phyloP scores from a whole-genome alignment of 2,329 filamentous ascomycete species.

The Tolypocladium paradoxum region DNA sequence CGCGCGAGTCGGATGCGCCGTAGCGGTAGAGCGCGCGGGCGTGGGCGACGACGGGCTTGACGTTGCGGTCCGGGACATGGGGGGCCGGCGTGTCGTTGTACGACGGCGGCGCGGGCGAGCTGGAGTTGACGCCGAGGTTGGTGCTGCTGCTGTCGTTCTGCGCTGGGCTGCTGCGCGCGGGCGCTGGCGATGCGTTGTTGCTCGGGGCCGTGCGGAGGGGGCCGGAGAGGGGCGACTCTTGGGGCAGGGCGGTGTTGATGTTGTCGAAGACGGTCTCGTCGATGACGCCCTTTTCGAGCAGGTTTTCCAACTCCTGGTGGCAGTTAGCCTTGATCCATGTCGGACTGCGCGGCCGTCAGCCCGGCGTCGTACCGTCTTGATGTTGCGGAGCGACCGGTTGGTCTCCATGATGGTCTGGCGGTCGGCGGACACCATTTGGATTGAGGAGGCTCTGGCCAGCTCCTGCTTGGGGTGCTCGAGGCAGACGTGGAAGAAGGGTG shows the following conservation, averaged over 20 bases:
- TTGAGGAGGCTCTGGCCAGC: not conserved
- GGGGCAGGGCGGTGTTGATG: conserved; percentile 65
- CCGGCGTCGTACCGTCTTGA: conserved; percentile 56
- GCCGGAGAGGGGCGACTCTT: conserved; percentile 50
- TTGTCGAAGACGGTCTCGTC: conserved; percentile 62
- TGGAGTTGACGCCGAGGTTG: conserved; percentile 21
- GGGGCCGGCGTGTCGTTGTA: conserved; percentile 38
- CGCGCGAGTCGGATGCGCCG: conserved; percentile 65
- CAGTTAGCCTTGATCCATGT: not conserved
- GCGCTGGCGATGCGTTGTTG: conserved; percentile 19
- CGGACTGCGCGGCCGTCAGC: too few species aligned
- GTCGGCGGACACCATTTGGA: conserved; percentile 35
- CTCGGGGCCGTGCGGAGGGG: conserved; percentile 29
- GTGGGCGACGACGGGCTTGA: conserved; percentile 54
- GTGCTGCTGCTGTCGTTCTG: conserved; percentile 12
- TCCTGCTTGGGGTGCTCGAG: not conserved
- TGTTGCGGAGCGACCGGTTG: conserved; percentile 76
- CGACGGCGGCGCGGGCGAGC: conserved; percentile 35
- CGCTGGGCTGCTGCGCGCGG: conserved; percentile 20
- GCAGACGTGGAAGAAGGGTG: not conserved
- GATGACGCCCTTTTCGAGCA: conserved; percentile 74
- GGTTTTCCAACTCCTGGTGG: conserved; percentile 80
- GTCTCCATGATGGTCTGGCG: conserved; percentile 54
- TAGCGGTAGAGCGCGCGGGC: conserved; percentile 81
- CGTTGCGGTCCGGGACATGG: conserved; percentile 28